Conservation (phyloP, 2,329 filamentous ascomycete species). For the Paecilomyces formosus region DNA sequence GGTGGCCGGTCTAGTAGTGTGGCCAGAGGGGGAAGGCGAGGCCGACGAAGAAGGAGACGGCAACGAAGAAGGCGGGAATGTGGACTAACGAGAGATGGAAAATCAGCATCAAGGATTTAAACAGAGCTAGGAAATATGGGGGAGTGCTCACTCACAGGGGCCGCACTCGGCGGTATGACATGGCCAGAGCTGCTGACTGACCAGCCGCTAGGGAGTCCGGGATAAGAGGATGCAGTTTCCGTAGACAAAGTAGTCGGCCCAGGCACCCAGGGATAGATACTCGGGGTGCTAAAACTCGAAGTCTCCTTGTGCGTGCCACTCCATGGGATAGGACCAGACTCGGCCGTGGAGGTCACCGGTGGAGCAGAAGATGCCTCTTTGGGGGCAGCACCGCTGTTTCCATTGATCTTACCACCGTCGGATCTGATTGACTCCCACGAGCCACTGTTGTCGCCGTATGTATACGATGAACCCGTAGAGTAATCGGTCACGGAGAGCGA, state of each 20-base stretch:
- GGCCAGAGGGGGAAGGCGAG: constrained; percentile 40
- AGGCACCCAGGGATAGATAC: constrained; percentile 62
- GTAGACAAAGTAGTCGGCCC: constrained; percentile 43
- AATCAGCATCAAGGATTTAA: not conserved
- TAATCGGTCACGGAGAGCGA: constrained; percentile 77
- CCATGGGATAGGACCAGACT: constrained; percentile 60
- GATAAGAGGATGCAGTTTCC: constrained; percentile 36
- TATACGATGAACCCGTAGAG: constrained; percentile 80
- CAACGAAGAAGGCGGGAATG: constrained; percentile 48
- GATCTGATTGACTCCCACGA: constrained; percentile 75
- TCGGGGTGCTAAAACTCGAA: constrained; percentile 47
- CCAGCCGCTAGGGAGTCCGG: constrained; percentile 70
- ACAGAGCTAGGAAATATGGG: constrained; percentile 14
- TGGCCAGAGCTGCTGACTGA: constrained; percentile 71
- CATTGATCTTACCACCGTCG: constrained; percentile 69
- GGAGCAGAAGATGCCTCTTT: constrained; percentile 46
- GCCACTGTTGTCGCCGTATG: constrained; percentile 70
- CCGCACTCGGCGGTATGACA: constrained; percentile 64
- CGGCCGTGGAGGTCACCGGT: constrained; percentile 53
- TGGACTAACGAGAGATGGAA: constrained; percentile 30
- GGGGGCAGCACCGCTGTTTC: constrained; percentile 42
- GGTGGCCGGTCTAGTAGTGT: constrained; percentile 23
- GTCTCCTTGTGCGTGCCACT: constrained; percentile 41
- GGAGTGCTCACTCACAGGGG: constrained; percentile 56
- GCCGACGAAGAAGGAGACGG: constrained; percentile 38